A percentile compares a stretch with the other conserved stretches of the same genome.
phyloP scores from a whole-genome alignment of 23 red algal genomes.

The Gracilariopsis chorda region DNA sequence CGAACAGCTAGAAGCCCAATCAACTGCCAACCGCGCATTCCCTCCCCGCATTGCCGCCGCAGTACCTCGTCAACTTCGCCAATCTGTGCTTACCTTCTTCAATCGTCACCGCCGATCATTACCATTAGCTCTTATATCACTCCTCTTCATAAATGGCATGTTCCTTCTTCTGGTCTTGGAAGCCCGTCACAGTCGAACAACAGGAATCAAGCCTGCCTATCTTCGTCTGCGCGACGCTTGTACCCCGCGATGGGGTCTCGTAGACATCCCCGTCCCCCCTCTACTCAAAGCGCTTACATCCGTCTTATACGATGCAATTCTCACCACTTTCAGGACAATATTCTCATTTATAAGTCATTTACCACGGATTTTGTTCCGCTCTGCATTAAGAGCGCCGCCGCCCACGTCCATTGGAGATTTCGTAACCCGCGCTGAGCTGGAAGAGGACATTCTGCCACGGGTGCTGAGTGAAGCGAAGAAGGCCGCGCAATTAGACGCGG shows the following conservation, averaged over 20 bases:
- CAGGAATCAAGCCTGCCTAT: neutral
- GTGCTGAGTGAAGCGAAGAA: conserved; percentile 22
- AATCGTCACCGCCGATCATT: neutral
- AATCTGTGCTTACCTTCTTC: neutral
- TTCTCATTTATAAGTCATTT: neutral
- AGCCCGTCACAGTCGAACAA: neutral
- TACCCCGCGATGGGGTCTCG: neutral
- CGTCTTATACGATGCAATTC: neutral
- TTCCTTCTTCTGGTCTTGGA: neutral
- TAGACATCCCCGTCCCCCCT: neutral
- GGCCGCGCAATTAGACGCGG: conserved; percentile 24
- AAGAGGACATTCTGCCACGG: conserved; percentile 8
- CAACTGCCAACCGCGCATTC: neutral
- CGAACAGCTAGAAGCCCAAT: neutral
- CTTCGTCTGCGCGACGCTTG: neutral
- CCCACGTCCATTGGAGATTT: neutral
- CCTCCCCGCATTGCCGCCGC: no score
- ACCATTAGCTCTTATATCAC: neutral
- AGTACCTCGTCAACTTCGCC: neutral
- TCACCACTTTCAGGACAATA: neutral
- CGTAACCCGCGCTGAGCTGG: conserved; percentile 30
- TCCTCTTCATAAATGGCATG: neutral
- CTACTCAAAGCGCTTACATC: neutral
- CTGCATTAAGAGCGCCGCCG: neutral
- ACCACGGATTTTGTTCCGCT: neutral